Conservation (phyloP, 2,329 filamentous ascomycete species). For the Colletotrichum echinochloae region DNA sequence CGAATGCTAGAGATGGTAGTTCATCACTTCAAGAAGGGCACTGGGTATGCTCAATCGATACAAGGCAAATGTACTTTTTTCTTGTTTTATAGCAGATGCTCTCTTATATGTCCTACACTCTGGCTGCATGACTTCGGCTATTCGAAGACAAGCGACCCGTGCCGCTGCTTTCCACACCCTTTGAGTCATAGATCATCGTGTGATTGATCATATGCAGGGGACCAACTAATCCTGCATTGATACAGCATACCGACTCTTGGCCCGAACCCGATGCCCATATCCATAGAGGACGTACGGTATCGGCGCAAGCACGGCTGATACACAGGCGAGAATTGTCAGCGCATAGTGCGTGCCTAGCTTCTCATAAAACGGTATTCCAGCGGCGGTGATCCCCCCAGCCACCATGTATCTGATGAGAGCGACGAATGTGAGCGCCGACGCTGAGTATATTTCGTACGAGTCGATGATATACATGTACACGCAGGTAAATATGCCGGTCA, state of each 20-base stretch:
- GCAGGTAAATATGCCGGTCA: slow-evolving; percentile 54
- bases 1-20: not conserved
- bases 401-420: slow-evolving; percentile 48
- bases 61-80: not conserved
- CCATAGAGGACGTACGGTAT: slow-evolving; percentile 48
- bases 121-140: not conserved
- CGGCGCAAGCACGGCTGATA: slow-evolving; percentile 46
- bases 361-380: slow-evolving; percentile 50
- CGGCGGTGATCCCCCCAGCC: slow-evolving; percentile 51
- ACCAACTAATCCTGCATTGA: not conserved
- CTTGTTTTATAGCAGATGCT: not conserved
- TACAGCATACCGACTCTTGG: slow-evolving; percentile 27
- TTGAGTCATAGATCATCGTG: not conserved
- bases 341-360: slow-evolving; percentile 51
- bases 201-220: too few relatives aligned
- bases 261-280: slow-evolving; percentile 40
- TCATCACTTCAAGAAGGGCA: not conserved
- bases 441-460: slow-evolving; percentile 50
- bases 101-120: not conserved
- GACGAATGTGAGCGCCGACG: slow-evolving; percentile 50
- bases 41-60: not conserved
- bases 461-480: slow-evolving; percentile 54
- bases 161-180: too few relatives aligned
- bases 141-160: not conserved
- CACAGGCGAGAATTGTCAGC: slow-evolving; percentile 49